Percentiles rank a stretch among this genome's conserved stretches.
phyloP scores from a whole-genome alignment of 225 moss, liverwort and hornwort species.

The Bryum argenteum region DNA sequence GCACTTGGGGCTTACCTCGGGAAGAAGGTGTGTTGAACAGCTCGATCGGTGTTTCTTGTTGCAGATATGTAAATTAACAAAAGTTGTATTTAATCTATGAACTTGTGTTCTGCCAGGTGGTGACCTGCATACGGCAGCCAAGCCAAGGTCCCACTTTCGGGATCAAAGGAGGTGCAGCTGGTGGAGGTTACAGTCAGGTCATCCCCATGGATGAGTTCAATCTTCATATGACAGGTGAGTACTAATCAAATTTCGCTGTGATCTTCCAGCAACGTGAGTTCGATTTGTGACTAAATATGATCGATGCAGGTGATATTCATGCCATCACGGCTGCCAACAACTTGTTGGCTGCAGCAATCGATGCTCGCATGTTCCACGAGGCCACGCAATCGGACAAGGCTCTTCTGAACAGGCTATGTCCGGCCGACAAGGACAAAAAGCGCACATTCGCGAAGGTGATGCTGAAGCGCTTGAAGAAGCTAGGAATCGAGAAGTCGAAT shows the following conservation, averaged over 20 bases:
- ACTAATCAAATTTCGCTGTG: neutral
- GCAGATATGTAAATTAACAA: neutral
- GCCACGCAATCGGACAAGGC: conserved; percentile 88
- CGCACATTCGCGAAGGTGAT: conserved; percentile 76
- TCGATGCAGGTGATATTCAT: conserved; percentile 87
- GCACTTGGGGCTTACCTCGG: conserved; percentile 89
- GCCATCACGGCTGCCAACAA: conserved; percentile 98
- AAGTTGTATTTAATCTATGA: neutral
- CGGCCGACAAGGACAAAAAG: conserved; percentile 80
- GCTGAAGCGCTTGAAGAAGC: conserved; percentile 87
- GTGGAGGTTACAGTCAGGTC: conserved; percentile 98
- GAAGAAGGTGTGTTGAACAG: conserved; percentile 67
- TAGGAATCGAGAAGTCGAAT: conserved; percentile 76
- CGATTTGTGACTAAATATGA: neutral
- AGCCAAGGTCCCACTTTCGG: conserved; percentile 99
- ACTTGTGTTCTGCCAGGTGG: conserved; percentile 56
- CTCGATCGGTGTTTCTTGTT: neutral
- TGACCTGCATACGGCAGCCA: conserved; percentile 92
- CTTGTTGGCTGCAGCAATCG: conserved; percentile 91
- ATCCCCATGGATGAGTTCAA: conserved; percentile 99
- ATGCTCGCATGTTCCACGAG: conserved; percentile 94
- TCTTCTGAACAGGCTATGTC: conserved; percentile 83
- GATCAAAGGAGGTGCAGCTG: conserved; percentile 98
- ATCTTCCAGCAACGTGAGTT: neutral
- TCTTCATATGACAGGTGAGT: conserved; percentile 89